phyloP scores from a whole-genome alignment of 2,329 filamentous ascomycete genomes.

The Beauveria asiatica region DNA sequence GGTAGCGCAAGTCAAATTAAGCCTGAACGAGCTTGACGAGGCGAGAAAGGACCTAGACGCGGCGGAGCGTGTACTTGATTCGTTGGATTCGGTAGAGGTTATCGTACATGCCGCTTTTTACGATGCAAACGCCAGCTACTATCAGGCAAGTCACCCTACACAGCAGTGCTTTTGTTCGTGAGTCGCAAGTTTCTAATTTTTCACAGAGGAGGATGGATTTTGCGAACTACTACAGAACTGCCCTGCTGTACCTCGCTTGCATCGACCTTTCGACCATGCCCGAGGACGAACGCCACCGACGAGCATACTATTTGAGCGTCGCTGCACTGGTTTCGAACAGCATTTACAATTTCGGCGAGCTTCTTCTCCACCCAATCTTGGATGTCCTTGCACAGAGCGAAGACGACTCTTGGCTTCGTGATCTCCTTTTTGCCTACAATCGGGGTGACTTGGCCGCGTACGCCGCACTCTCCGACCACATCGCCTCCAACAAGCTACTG shows the following conservation, averaged over 20 bases:
- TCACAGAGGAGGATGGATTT: constrained; percentile 70
- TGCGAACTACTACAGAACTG: constrained; percentile 93
- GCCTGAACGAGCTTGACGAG: constrained; percentile 69
- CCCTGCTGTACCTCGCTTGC: constrained; percentile 94
- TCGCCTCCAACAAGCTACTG: constrained; percentile 71
- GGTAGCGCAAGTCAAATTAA: constrained; percentile 78
- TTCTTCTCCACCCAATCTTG: constrained; percentile 94
- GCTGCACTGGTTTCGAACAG: constrained; percentile 86
- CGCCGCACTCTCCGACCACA: constrained; percentile 72
- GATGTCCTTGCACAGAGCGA: constrained; percentile 65
- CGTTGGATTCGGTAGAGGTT: constrained; percentile 90
- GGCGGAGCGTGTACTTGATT: constrained; percentile 80
- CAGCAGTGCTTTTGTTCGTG: not conserved
- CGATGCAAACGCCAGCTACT: constrained; percentile 88
- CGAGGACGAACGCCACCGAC: constrained; percentile 64
- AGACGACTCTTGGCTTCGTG: constrained; percentile 77
- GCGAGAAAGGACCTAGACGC: constrained; percentile 79
- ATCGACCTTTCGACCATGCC: constrained; percentile 73
- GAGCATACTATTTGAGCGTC: constrained; percentile 87
- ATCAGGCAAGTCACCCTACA: constrained; percentile 47
- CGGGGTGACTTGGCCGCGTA: constrained; percentile 84
- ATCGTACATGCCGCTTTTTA: constrained; percentile 96
- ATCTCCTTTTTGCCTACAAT: constrained; percentile 97
- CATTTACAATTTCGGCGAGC: constrained; percentile 99
- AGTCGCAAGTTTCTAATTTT: not conserved